Percentiles rank a stretch among this genome's conserved stretches.
phyloP scores from a whole-genome alignment of 371 early-diverging fungal genomes.

The Zychaea mexicana region DNA sequence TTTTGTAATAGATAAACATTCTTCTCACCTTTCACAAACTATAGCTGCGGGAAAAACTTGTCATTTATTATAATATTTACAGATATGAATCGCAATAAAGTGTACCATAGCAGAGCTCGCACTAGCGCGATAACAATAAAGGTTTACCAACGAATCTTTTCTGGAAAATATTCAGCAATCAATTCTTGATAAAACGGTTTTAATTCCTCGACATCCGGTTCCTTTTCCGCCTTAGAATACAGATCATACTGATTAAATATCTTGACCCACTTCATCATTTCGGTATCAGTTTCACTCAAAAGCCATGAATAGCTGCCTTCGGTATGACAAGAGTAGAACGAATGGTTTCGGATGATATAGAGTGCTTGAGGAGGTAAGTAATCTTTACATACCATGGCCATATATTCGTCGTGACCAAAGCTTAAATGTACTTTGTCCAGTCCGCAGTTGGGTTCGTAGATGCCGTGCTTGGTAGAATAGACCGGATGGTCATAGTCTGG shows the following conservation, averaged over 20 bases:
- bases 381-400: conserved; percentile 51
- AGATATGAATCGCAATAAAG: too few relatives aligned
- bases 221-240: conserved; percentile 55
- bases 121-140: too few relatives aligned
- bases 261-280: conserved; percentile 55
- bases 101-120: too few relatives aligned
- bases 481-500: conserved; percentile 40
- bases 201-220: conserved; percentile 36
- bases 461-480: conserved; percentile 47
- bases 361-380: conserved; percentile 51
- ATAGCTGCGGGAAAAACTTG: too few relatives aligned
- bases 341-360: conserved; percentile 58
- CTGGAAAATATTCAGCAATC: conserved; percentile 55
- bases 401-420: conserved; percentile 65
- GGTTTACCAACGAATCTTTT: conserved; percentile 47
- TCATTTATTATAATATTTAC: too few relatives aligned
- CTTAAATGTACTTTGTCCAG: conserved; percentile 49
- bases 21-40: too few relatives aligned
- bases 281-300: conserved; percentile 44
- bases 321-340: conserved; percentile 58
- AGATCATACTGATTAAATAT: conserved; percentile 62
- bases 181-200: conserved; percentile 50
- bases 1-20: too few relatives aligned
- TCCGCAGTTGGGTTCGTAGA: conserved; percentile 56
- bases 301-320: conserved; percentile 50